Evolutionary conservation across 148 eudicot genomes (phyloP), one percentile per base, ranked within the genome.

Genomic region (Cornus controversa): DNA sequence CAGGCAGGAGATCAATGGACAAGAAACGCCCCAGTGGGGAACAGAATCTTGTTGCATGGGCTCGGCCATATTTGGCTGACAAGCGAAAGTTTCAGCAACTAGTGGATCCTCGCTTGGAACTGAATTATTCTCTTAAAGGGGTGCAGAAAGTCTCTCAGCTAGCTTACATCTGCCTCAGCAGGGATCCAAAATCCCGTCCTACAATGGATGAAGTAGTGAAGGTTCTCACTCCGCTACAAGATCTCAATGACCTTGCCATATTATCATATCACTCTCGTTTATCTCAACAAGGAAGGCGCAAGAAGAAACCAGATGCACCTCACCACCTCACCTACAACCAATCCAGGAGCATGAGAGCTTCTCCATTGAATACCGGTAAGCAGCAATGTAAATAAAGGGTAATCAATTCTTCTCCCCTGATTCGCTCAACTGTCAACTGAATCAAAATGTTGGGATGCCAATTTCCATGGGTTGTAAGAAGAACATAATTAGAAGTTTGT

Each of bases 1-100:
- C 99, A 0, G 99, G 99, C 36, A 82, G 94, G 81, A 90, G 99
- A 77, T 90, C 98, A 0, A 88, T 96, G 98, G 99, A 96, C 89
- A 93, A 96, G 87, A 96, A 90, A 83, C 90, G 98, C 73, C 96
- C 97, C 0, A 93, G 90, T 20, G 93, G 89, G 40, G 98, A 96
- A 80, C 99, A 96, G 75, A 96, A 96, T 73, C 92, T 96, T 1
- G 99, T 96, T 1, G 78, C 90, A 10, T 96, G 98, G 98, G 98
- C 98, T 53, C 80, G 93, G 7, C 97, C 98, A 70, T 91, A 93
- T 77, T 71, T 96, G 65, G 86, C 83, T 0, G 98, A 93, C 78
- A 93, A 89, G 78, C 74, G 94, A 45, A 96, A 90, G 84, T 82
- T 93, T 18, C 87, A 88, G 79, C 98, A 90, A 62, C 79, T 96